phyloP scores from a whole-genome alignment of 2,329 filamentous ascomycete species.

The Fusarium sp. region DNA sequence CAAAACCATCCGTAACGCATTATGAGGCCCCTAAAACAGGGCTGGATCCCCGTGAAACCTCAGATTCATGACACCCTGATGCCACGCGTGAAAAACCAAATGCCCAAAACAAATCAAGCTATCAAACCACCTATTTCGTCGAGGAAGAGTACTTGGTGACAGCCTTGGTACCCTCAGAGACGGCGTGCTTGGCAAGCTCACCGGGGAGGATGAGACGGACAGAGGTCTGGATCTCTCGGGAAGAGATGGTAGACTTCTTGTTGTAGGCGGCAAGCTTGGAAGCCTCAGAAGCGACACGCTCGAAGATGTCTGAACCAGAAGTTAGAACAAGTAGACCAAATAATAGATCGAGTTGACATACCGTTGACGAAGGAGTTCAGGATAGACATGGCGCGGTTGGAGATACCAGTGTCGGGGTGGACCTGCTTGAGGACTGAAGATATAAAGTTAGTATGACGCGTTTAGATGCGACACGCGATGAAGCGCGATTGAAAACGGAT shows the following conservation, averaged over 20 bases:
- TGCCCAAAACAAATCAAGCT: constrained; percentile 70
- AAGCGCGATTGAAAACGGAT: constrained; percentile 14
- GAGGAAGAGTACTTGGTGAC: constrained; percentile 99
- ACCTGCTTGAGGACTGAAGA: constrained; percentile 96
- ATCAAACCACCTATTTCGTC: constrained; percentile 84
- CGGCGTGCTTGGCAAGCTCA: constrained; percentile 99
- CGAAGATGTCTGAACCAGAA: constrained; percentile 85
- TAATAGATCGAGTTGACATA: constrained; percentile 58
- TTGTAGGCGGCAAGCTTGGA: constrained; percentile 99
- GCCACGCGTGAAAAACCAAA: constrained; percentile 64
- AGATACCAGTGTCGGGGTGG: constrained; percentile 99
- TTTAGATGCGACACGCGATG: constrained; percentile 6
- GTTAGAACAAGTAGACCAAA: constrained; percentile 7
- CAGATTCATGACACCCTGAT: constrained; percentile 69
- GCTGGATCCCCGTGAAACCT: constrained; percentile 58
- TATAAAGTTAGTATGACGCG: constrained; percentile 41
- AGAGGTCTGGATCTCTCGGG: constrained; percentile 98
- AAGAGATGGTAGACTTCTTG: constrained; percentile 99
- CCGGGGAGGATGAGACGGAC: constrained; percentile 97
- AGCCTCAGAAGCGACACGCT: constrained; percentile 98
- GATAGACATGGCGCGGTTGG: constrained; percentile 99
- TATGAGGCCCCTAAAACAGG: constrained; percentile 66
- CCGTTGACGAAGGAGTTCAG: constrained; percentile 99
- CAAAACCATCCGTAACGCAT: constrained; percentile 80
- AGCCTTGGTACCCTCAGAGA: constrained; percentile 99